These are phyloP conservation scores for Lichtheimia ornata DNA, from an alignment of 371 early-diverging fungal genomes.

Conservation along the genomic window DNA sequence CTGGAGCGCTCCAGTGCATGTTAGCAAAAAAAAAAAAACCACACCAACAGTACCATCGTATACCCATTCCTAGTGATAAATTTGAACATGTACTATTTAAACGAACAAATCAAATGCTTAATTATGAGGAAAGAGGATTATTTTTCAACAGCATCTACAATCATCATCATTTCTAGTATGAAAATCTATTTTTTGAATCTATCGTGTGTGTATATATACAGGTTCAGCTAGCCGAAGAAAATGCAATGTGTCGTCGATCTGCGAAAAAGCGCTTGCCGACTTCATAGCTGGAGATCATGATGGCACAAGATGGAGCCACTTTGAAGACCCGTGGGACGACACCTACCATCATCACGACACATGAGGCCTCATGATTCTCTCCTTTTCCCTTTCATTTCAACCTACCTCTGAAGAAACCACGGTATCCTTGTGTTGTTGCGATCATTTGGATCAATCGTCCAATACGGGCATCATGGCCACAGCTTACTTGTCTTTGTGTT, in stretches of 20 bases:
- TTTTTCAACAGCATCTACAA: too few species aligned
- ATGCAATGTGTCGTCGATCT: slow-evolving; percentile 18
- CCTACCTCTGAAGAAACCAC: slow-evolving; percentile 30
- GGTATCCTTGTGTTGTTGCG: slow-evolving; percentile 25
- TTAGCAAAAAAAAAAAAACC: too few species aligned
- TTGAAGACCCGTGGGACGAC: slow-evolving; percentile 82
- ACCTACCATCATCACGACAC: slow-evolving; percentile 31
- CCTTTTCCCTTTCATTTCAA: not conserved
- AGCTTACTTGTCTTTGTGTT: slow-evolving; percentile 80
- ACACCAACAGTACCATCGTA: too few species aligned
- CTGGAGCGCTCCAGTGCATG: not conserved
- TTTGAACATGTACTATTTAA: too few species aligned
- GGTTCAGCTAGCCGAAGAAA: not conserved
- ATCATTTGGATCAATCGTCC: slow-evolving; percentile 25
- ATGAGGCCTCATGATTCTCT: not conserved
- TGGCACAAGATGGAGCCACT: slow-evolving; percentile 94
- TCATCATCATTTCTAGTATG: too few species aligned
- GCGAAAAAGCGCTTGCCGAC: slow-evolving; percentile 68
- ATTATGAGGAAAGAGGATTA: too few species aligned
- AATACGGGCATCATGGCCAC: slow-evolving; percentile 28
- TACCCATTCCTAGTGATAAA: too few species aligned
- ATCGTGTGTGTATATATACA: too few species aligned
- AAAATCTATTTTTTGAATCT: too few species aligned
- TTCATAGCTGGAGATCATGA: slow-evolving; percentile 94
- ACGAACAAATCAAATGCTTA: too few species aligned